These are phyloP conservation scores for Cyberlindnera maclurae DNA, from an alignment of 805 yeast species.

Conservation along the genomic window DNA sequence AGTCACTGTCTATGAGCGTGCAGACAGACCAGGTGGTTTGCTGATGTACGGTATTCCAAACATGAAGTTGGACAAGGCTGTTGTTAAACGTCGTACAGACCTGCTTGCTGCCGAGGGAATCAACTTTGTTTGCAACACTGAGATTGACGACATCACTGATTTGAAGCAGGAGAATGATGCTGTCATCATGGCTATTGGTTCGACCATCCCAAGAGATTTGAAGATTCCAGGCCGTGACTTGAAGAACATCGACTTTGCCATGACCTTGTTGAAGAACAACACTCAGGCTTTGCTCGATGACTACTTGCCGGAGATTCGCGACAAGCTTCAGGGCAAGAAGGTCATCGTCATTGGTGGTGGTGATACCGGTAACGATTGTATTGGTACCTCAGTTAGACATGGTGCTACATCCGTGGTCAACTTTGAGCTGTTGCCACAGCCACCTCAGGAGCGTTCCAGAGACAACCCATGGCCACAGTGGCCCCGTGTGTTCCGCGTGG, in stretches of 20 bases:
- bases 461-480: conserved; percentile 99
- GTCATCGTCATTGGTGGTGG: conserved; percentile 99
- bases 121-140: conserved; percentile 64
- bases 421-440: conserved; percentile 91
- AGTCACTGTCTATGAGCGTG: conserved; percentile 88
- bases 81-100: conserved; percentile 91
- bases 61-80: conserved; percentile 91
- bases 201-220: conserved; percentile 94
- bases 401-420: conserved; percentile 92
- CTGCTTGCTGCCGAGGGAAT: conserved; percentile 87
- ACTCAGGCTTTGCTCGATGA: conserved; percentile 84
- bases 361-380: conserved; percentile 98
- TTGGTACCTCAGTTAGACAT: conserved; percentile 95
- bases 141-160: conserved; percentile 77
- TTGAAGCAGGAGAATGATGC: conserved; percentile 67
- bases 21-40: conserved; percentile 94
- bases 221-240: conserved; percentile 90
- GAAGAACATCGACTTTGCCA: conserved; percentile 88
- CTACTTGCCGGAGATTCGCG: conserved; percentile 68
- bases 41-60: conserved; percentile 99
- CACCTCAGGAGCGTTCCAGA: conserved; percentile 76
- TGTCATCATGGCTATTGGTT: conserved; percentile 86
- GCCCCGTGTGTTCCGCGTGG: conserved; percentile 97
- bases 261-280: conserved; percentile 83
- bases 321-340: conserved; percentile 70